Base-by-base conservation (phyloP, 2,329 filamentous ascomycete genomes). In the Aspergillus sergii region DNA sequence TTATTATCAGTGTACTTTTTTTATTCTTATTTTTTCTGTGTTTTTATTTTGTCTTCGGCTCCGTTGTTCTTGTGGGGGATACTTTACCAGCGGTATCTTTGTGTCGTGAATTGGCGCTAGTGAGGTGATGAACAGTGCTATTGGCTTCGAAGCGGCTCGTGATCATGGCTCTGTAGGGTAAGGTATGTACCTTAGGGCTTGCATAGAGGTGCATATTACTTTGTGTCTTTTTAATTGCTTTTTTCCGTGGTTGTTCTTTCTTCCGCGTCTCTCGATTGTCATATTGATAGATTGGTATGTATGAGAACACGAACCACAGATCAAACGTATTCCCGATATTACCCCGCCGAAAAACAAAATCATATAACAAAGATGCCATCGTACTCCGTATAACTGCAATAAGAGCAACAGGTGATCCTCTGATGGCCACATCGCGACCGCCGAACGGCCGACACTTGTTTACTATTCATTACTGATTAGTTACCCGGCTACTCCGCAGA, bases 141-240 rank as follows among this genome's bases (percentile, higher is more conserved):
- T 54, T 60, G 46, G 58, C 9, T 10, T 53, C 19, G 36, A 41
- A 39, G 32, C 58, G 36, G 36, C 58, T 60, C 58, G 58, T 60
- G 58, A 54, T 54, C 36, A 41, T 60, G n/a, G 11, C 58, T 53
- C 34, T 41, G 48, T 55, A 45, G 50, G 50, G 58, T 55, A 46
- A 60, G 34, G 39, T 60, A 26, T 26, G 23, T 26, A 59, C 34
- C 30, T 41, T 59, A 39, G 48, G 46, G 30, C 23, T 19, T 51
- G 57, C 57, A 48, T 36, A 45, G 41, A 23, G 28, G 39, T 45
- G 43, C 43, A 50, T 36, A 21, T 26, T 32, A 19, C 12, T 46
- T 46, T 16, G 30, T 36, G 34, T 12, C 32, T 39, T 39, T 19
- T n/a, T 55, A 55, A 55, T 55, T 26, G 32, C 21, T 39, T 26